Evolutionary conservation across 2,329 filamentous ascomycete species (phyloP), one percentile per base, ranked within the genome.

Genomic region (Diaporthe eres): DNA sequence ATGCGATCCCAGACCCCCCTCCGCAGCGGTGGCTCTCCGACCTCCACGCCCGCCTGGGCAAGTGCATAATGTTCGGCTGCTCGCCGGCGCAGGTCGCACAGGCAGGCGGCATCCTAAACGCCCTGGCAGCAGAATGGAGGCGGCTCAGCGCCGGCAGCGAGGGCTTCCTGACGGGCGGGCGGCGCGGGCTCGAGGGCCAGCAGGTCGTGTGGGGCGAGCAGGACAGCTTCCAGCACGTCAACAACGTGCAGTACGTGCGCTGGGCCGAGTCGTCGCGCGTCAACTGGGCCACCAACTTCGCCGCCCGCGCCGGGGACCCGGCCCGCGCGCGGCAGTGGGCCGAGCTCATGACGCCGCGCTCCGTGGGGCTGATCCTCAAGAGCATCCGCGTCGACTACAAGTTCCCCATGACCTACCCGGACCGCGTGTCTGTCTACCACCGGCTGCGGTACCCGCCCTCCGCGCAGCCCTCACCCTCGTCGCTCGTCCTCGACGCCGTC

Each of bases 311-410:
- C 63, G 92, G 58, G 55, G 92, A 95, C 79, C 90, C 91, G 0
- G 83, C 84, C 42, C 88, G 96, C 78, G 86, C 87, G 74, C 83
- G 86, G 57, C 86, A 90, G 77, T 98, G 95, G 95, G 83, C 85
- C 19, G 89, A 93, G 65, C 85, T 98, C 55, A 90, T 94, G 86
- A 92, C 89, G 19, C 91, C 93, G 0, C 88, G 85, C 34, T 89
- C 90, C 1, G 86, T 92, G 25, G 95, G 96, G 0, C 82, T 98
- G 74, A 97, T 98, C 76, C 84, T 98, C 81, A 90, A 92, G 80
- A 95, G 92, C 79, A 95, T 98, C 79, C 93, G 90, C 79, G 92
- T 94, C 0, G 93, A 97, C 79, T 98, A 94, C 84, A 98, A 98
- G 85, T 95, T 76, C 37, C 95, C 95, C 22, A 93, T 98, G 90